Conservation (phyloP, 2,329 filamentous ascomycete genomes). For the Colletotrichum cordylinicola region DNA sequence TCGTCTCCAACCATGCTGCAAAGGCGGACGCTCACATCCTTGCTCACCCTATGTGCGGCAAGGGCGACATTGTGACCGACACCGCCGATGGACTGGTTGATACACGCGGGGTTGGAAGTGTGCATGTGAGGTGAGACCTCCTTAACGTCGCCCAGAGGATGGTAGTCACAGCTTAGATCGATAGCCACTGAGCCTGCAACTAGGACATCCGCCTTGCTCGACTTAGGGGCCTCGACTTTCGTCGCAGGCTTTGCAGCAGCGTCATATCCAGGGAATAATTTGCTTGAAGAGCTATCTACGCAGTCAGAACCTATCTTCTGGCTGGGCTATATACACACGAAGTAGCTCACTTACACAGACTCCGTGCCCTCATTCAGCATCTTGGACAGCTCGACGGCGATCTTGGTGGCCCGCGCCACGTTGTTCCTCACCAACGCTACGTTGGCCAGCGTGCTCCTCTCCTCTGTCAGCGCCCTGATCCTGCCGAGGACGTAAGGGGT, state of each 20-base stretch:
- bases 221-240: slow-evolving; percentile 3
- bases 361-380: slow-evolving; percentile 18
- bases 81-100: slow-evolving; percentile 85
- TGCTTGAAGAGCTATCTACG: slow-evolving; percentile 24
- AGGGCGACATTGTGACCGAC: slow-evolving; percentile 92
- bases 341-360: slow-evolving; percentile 19
- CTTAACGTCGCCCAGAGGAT: background rate
- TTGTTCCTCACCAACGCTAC: slow-evolving; percentile 63
- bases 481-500: slow-evolving; percentile 84
- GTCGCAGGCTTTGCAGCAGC: background rate
- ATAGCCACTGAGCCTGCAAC: slow-evolving; percentile 91
- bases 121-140: slow-evolving; percentile 59
- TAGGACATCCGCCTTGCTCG: slow-evolving; percentile 66
- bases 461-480: slow-evolving; percentile 79
- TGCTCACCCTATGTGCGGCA: slow-evolving; percentile 74
- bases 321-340: slow-evolving; percentile 25
- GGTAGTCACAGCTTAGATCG: slow-evolving; percentile 85
- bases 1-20: slow-evolving; percentile 86
- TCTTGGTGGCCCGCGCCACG: slow-evolving; percentile 58
- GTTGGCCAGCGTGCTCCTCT: slow-evolving; percentile 77
- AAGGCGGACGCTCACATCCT: slow-evolving; percentile 67
- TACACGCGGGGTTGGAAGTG: slow-evolving; percentile 86
- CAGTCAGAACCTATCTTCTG: slow-evolving; percentile 21
- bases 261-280: slow-evolving; percentile 11
- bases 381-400: slow-evolving; percentile 57